Evolutionary conservation across 2,329 filamentous ascomycete genomes (phyloP).

Genomic region (Blumeriella jaapii): DNA sequence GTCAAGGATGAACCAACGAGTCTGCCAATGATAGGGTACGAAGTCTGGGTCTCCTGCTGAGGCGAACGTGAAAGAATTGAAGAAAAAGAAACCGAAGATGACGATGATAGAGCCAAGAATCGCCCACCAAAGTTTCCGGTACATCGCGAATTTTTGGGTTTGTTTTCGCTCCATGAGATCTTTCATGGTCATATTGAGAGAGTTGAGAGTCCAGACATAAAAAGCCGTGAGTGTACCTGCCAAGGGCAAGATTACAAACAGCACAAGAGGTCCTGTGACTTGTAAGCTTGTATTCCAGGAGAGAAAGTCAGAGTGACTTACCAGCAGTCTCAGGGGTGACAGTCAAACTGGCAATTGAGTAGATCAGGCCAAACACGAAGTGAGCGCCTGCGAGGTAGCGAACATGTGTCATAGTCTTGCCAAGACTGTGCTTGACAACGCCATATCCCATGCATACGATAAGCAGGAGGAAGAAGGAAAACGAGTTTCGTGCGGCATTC

Average conservation of each 20-base stretch:
- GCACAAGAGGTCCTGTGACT: constrained; percentile 62
- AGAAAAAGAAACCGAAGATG: constrained; percentile 97
- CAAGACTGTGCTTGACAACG: constrained; percentile 87
- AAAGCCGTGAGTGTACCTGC: constrained; percentile 89
- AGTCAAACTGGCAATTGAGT: constrained; percentile 78
- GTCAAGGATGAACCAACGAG: constrained; percentile 91
- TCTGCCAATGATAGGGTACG: constrained; percentile 94
- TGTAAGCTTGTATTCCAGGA: constrained; percentile 6
- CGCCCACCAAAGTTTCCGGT: constrained; percentile 97
- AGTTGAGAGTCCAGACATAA: constrained; percentile 98
- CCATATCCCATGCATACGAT: constrained; percentile 99
- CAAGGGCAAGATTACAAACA: constrained; percentile 86
- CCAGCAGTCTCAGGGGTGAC: constrained; percentile 78
- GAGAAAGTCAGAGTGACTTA: constrained; percentile 29
- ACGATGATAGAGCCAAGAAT: constrained; percentile 86
- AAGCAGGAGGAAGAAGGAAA: constrained; percentile 93
- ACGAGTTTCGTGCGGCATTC: constrained; percentile 90
- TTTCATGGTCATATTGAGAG: constrained; percentile 87
- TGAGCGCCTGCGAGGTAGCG: constrained; percentile 84
- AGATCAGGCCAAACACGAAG: constrained; percentile 90
- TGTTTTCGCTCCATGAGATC: constrained; percentile 93
- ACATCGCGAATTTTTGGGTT: constrained; percentile 88
- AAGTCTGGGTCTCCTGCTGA: constrained; percentile 77
- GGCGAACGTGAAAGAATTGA: constrained; percentile 93
- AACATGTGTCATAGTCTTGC: constrained; percentile 88